Evolutionary conservation across 495 filamentous ascomycete genomes (phyloP).

Genomic region (Aspergillus coremiiformis): DNA sequence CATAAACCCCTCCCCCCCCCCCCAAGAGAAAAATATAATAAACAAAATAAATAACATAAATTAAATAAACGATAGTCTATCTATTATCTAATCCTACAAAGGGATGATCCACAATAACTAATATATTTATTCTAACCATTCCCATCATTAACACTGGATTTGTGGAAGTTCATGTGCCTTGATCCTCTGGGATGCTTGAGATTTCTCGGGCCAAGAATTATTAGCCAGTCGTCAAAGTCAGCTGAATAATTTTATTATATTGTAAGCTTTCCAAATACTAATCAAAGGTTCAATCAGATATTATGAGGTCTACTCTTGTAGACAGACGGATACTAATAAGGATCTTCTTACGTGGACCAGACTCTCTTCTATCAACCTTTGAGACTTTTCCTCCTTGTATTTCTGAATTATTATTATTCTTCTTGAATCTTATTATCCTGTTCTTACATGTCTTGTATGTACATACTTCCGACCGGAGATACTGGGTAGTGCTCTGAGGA

Average conservation of each 20-base stretch:
- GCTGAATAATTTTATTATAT: neutral
- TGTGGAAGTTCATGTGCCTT: neutral
- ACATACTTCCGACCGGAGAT: neutral
- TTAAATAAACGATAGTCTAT: too few relatives aligned
- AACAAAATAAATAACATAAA: too few relatives aligned
- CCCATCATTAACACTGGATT: neutral
- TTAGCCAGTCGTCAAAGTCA: neutral
- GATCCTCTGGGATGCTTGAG: neutral
- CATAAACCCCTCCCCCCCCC: too few relatives aligned
- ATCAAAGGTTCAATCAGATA: neutral
- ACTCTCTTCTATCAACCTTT: neutral
- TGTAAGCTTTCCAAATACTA: neutral
- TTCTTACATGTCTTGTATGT: neutral
- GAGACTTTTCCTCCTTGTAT: neutral
- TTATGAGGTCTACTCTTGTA: slow-evolving; percentile 18
- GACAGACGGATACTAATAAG: slow-evolving; percentile 11
- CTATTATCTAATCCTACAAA: too few relatives aligned
- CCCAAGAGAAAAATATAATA: too few relatives aligned
- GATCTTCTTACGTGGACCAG: slow-evolving; percentile 7
- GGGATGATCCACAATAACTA: neutral
- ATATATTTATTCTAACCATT: neutral
- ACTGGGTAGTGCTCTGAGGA: neutral
- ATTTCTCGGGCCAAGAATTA: neutral
- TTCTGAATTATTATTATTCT: neutral
- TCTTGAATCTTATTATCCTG: too few relatives aligned